Evolutionary conservation across 805 yeast genomes (phyloP).

Genomic region (Kodamaea laetipori): DNA sequence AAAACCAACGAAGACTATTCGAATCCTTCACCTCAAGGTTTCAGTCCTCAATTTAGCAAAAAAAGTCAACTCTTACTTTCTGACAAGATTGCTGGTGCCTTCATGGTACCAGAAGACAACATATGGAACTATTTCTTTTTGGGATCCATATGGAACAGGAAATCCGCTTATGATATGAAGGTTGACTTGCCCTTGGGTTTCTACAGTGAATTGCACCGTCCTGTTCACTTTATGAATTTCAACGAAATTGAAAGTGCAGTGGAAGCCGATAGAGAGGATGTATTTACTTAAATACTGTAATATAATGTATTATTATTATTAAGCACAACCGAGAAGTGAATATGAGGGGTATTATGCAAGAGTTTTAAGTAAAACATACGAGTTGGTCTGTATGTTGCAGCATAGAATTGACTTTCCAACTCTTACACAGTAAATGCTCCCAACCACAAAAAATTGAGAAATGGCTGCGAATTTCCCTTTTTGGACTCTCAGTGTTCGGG

Average conservation of each 20-base stretch:
- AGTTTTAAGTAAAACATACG: too few relatives aligned
- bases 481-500: too few relatives aligned
- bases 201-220: constrained; percentile 85
- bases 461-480: too few relatives aligned
- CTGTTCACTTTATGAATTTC: constrained; percentile 80
- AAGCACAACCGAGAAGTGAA: too few relatives aligned
- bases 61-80: constrained; percentile 73
- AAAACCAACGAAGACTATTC: constrained; percentile 54
- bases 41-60: constrained; percentile 56
- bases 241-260: constrained; percentile 62
- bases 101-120: constrained; percentile 79
- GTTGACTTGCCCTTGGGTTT: constrained; percentile 79
- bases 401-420: too few relatives aligned
- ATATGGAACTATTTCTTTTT: constrained; percentile 91
- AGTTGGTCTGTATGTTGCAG: too few relatives aligned
- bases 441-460: too few relatives aligned
- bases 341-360: too few relatives aligned
- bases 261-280: constrained; percentile 70
- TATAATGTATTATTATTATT: background rate
- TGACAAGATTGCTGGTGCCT: constrained; percentile 75
- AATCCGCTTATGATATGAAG: constrained; percentile 62
- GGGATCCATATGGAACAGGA: constrained; percentile 78
- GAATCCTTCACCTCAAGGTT: constrained; percentile 66
- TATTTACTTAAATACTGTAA: constrained; percentile 37
- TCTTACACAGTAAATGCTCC: too few relatives aligned